Base-by-base conservation (phyloP, 2,329 filamentous ascomycete genomes). In the Neonectria coccinea region DNA sequence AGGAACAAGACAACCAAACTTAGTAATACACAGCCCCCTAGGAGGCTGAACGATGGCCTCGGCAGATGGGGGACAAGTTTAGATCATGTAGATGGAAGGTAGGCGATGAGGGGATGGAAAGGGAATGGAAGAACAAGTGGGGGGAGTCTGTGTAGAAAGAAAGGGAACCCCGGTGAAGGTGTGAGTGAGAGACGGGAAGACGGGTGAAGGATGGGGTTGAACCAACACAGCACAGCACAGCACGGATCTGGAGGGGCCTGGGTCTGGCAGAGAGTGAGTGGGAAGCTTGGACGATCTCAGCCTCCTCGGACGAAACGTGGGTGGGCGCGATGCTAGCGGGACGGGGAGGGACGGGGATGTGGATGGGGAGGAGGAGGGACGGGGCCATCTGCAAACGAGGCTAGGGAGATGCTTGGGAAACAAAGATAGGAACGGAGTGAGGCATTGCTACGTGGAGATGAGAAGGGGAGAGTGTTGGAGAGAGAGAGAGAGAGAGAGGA, bases 21-120 rank as follows among this genome's bases (percentile, higher is more conserved):
- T 82, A 79, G 79, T 77, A 80, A 77, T 75, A 79, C 81, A 83
- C 82, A 83, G 81, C 82, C 82, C 78, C 81, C 78, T 68, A 66
- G 68, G 65, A 71, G 70, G 79, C 77, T 79, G 75, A 76, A 77
- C 62, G 69, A 62, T 58, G 66, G 58, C 60, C 65, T 68, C 64
- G 72, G 67, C 68, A 67, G 69, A 67, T 68, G 66, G 62, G 62
- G 72, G 73, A 73, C 68, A 68, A 64, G 73, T 75, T 70, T 73
- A 73, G 73, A 72, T 74, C 68, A 74, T 72, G 71, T 69, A 74
- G 71, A 74, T 74, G 67, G n/a, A 73, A 73, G 74, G 73, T 72
- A 74, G 76, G 70, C 68, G 67, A 75, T 70, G 73, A 74, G 68
- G 69, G 64, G 67, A 66, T 68, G 67, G 65, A 68, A 59, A 67